Base-by-base conservation (phyloP, 306 rosid species). In the Heteromeles arbutifolia region DNA sequence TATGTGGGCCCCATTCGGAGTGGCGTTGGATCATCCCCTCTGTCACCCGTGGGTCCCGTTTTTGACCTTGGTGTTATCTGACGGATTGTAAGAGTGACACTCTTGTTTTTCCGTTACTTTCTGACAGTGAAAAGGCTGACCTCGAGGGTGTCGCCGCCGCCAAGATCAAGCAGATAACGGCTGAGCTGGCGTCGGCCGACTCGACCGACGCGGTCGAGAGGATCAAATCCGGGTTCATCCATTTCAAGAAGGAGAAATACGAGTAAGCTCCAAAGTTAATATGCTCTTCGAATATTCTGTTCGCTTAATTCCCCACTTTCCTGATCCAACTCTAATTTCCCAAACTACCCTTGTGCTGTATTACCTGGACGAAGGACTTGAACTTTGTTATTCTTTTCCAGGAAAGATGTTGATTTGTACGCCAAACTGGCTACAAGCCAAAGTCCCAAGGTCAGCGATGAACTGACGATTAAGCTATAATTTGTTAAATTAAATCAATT, bases 391-490 rank as follows among this genome's bases (percentile, higher is more conserved):
- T 12, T 12, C 31, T 25, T 11, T 18, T 18, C 90, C 90, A 96
- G 99, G 84, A 88, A 87, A 84, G 81, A 96, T 75, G 96, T 90
- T 11, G 81, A 74, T 12, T 68, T 92, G 75, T 96, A 80, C 78
- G 90, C 87, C 3, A 77, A 82, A 69, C 98, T 96, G 17, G 96
- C 98, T 78, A 85, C 82, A 78, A 82, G 88, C 65, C 99, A 96
- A 70, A 96, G 91, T 84, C 99, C 99, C 45, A 96, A 96, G 97
- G 99, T 92, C 12, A 57, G 89, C 28, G 68, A 64, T 6, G 28
- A 25, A 58, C 64, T 24, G 15, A 12, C 11, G 64, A 12, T 24
- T 24, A 29, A 10, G 58, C 37, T 61, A 10, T 10, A 34, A 41
- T 69, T 73, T 34, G 0, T 34, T 34, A 7, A 34, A 34, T 34